Evolutionary conservation across 73 alveolate genomes (phyloP).

Genomic region (Diophrys sp.): DNA sequence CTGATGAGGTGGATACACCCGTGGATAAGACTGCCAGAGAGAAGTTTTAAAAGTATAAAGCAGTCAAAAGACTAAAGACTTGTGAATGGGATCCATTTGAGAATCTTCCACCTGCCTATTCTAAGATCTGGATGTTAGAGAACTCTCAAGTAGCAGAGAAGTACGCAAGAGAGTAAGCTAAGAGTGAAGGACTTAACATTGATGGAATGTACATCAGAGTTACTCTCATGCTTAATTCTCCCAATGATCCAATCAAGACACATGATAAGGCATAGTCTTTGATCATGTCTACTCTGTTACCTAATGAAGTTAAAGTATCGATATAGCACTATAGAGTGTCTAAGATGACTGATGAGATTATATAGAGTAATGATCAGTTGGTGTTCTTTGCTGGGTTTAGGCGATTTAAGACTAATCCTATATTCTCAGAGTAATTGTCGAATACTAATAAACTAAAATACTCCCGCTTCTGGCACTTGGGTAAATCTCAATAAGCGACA

Average conservation of each 20-base stretch:
- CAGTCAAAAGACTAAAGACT: constrained; percentile 93
- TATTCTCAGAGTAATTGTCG: constrained; percentile 68
- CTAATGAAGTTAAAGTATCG: constrained; percentile 94
- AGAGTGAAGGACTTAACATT: constrained; percentile 73
- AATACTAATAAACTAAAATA: constrained; percentile 86
- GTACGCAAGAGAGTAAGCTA: constrained; percentile 61
- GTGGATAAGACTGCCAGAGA: constrained; percentile 77
- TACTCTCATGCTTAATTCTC: constrained; percentile 16
- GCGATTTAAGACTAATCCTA: constrained; percentile 84
- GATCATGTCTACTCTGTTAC: constrained; percentile 90
- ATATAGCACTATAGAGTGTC: constrained; percentile 86
- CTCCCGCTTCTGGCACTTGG: constrained; percentile 74
- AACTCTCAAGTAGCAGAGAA: constrained; percentile 54
- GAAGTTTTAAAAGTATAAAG: constrained; percentile 88
- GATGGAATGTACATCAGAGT: constrained; percentile 77
- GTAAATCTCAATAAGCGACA: constrained; percentile 69
- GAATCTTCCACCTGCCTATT: constrained; percentile 93
- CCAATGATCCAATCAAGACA: neutral
- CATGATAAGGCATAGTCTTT: constrained; percentile 26
- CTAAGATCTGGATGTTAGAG: constrained; percentile 80
- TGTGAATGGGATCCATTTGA: constrained; percentile 98
- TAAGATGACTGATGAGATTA: constrained; percentile 66
- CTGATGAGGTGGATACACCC: constrained; percentile 96
- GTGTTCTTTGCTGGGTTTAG: constrained; percentile 95
- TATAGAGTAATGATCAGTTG: constrained; percentile 74